Evolutionary conservation across 75 land plant species (phyloP).

Genomic region (Cupressus sempervirens): DNA sequence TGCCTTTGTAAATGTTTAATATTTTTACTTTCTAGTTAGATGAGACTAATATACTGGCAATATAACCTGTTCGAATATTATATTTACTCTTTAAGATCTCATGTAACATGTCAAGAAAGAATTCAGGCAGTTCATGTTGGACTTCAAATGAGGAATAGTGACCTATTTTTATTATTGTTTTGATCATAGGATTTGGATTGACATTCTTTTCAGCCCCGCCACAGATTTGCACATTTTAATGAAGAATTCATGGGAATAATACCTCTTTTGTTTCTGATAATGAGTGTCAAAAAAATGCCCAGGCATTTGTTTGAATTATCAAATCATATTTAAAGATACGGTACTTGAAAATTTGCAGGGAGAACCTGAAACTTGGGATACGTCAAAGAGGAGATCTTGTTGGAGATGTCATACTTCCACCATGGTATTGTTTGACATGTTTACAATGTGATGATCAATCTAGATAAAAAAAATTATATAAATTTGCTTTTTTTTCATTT

Average conservation of each 20-base stretch:
- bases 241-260: neutral
- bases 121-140: neutral
- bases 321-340: neutral
- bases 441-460: neutral
- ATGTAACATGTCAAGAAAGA: neutral
- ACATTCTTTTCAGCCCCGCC: neutral
- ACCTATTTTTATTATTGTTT: neutral
- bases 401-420: constrained; percentile 36
- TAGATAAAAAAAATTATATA: no score
- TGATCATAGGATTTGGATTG: neutral
- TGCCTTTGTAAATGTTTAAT: no score
- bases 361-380: constrained; percentile 35
- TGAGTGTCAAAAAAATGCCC: no score
- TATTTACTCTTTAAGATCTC: neutral
- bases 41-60: no score
- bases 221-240: neutral
- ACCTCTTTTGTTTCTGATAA: neutral
- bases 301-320: neutral
- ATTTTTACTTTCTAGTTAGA: neutral
- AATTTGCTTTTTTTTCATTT: neutral
- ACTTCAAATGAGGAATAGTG: neutral
- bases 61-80: neutral
- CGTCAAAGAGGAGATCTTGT: constrained; percentile 35
- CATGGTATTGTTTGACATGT: constrained; percentile 23
- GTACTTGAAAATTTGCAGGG: constrained; percentile 16